Percentiles rank a stretch among this genome's conserved stretches.
Evolutionary conservation across 768 basidiomycete species (phyloP).

Genomic region (Galerina marginata): DNA sequence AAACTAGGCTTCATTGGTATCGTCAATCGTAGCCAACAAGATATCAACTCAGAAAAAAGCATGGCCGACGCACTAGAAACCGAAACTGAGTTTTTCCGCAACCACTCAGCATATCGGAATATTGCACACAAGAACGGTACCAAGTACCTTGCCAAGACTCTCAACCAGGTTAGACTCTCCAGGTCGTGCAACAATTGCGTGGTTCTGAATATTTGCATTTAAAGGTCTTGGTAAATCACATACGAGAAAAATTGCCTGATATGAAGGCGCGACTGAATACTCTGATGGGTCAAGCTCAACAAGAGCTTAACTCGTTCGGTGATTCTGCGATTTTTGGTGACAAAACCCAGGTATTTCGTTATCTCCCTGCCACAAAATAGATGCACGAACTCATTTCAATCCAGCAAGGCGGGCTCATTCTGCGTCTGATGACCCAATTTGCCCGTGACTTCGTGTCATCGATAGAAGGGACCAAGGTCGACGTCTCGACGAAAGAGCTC

Average conservation of each 20-base stretch:
- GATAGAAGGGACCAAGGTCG: constrained; percentile 95
- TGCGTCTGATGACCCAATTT: constrained; percentile 98
- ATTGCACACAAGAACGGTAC: constrained; percentile 99
- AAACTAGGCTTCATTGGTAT: constrained; percentile 99
- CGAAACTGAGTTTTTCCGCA: constrained; percentile 91
- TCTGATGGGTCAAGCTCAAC: constrained; percentile 98
- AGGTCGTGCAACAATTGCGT: not conserved
- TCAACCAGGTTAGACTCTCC: constrained; percentile 77
- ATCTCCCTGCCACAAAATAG: not conserved
- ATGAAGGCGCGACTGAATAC: constrained; percentile 99
- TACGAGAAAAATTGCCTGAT: constrained; percentile 97
- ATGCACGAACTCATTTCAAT: constrained; percentile 10
- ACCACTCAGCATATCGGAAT: constrained; percentile 90
- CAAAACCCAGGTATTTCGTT: constrained; percentile 68
- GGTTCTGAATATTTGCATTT: not conserved
- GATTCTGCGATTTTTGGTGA: constrained; percentile 92
- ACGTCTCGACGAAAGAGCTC: constrained; percentile 97
- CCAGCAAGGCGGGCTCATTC: constrained; percentile 86
- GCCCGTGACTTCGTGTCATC: constrained; percentile 96
- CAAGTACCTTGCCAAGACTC: constrained; percentile 87
- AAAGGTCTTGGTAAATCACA: constrained; percentile 94
- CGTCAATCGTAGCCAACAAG: constrained; percentile 96
- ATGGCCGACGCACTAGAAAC: constrained; percentile 84
- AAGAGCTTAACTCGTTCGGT: constrained; percentile 96
- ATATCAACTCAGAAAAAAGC: constrained; percentile 87